A percentile compares a stretch with the other conserved stretches of the same genome.
Evolutionary conservation across 73 alveolate species (phyloP).

Genomic region (Paramecium primaurelia): DNA sequence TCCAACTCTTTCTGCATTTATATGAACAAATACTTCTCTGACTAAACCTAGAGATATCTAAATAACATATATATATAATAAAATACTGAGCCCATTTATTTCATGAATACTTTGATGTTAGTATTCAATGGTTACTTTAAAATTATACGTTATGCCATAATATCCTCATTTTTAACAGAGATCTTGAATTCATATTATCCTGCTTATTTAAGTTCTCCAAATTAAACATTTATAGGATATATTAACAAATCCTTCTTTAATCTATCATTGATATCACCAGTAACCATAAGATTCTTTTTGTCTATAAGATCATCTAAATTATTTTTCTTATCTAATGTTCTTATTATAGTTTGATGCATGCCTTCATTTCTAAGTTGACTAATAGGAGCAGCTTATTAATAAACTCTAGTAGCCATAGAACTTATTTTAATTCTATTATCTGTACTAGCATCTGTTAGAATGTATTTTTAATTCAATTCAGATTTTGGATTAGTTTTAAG

Average conservation of each 20-base stretch:
- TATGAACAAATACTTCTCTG: constrained; percentile 63
- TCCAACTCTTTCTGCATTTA: constrained; percentile 64
- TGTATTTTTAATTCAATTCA: constrained; percentile 92
- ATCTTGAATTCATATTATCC: constrained; percentile 68
- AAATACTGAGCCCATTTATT: constrained; percentile 66
- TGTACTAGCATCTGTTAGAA: constrained; percentile 91
- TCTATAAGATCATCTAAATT: constrained; percentile 93
- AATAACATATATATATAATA: not conserved
- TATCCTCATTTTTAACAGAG: constrained; percentile 79
- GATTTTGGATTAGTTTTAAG: constrained; percentile 77
- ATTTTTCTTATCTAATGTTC: constrained; percentile 90
- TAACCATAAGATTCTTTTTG: constrained; percentile 93
- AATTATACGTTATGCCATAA: constrained; percentile 72
- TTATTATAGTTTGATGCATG: constrained; percentile 89
- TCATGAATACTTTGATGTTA: constrained; percentile 55
- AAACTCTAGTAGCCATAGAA: constrained; percentile 92
- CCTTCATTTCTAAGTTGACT: constrained; percentile 95
- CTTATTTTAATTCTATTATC: constrained; percentile 94
- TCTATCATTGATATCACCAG: constrained; percentile 93
- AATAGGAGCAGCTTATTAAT: constrained; percentile 91
- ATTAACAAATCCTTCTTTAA: constrained; percentile 65
- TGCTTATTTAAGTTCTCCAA: constrained; percentile 70
- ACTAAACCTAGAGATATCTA: constrained; percentile 76
- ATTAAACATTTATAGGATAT: constrained; percentile 66
- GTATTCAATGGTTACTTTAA: constrained; percentile 66